These are phyloP conservation scores for Suhomyces xylopsoci DNA, from an alignment of 805 yeast species.

Conservation along the genomic window DNA sequence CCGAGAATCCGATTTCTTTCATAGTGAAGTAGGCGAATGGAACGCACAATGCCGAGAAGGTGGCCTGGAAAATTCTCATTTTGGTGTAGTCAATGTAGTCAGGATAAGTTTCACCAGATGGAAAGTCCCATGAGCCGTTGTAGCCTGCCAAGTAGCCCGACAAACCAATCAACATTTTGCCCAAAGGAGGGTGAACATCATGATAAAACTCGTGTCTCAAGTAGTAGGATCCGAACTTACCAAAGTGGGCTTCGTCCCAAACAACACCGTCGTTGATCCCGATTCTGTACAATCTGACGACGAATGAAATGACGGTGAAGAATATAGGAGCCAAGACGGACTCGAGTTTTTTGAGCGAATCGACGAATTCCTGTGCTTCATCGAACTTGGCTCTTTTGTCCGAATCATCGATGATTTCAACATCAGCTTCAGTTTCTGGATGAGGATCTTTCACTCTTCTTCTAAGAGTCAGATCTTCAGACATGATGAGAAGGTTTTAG, in stretches of 20 bases:
- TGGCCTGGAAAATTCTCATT: slow-evolving; percentile 87
- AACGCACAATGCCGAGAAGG: slow-evolving; percentile 77
- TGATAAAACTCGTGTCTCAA: slow-evolving; percentile 85
- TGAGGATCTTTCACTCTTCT: slow-evolving; percentile 12
- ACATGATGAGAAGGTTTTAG: slow-evolving; percentile 11
- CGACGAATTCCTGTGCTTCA: slow-evolving; percentile 26
- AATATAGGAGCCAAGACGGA: slow-evolving; percentile 31
- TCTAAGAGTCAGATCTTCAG: slow-evolving; percentile 19
- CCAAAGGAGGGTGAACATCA: slow-evolving; percentile 97
- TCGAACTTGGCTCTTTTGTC: slow-evolving; percentile 23
- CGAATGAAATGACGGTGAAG: slow-evolving; percentile 35
- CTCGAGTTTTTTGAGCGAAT: slow-evolving; percentile 21
- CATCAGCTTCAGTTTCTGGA: not conserved
- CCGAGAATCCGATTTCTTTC: slow-evolving; percentile 67
- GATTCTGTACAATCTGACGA: slow-evolving; percentile 70
- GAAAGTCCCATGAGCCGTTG: slow-evolving; percentile 87
- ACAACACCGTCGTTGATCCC: slow-evolving; percentile 74
- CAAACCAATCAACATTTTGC: slow-evolving; percentile 87
- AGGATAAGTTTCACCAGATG: slow-evolving; percentile 76
- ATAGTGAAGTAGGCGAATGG: slow-evolving; percentile 86
- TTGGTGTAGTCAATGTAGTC: slow-evolving; percentile 71
- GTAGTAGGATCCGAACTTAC: slow-evolving; percentile 92
- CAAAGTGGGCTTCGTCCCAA: slow-evolving; percentile 98
- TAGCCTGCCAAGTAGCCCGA: slow-evolving; percentile 85
- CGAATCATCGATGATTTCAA: slow-evolving; percentile 6